Evolutionary conservation across 805 yeast species (phyloP).

Genomic region (Jamesozyma hellenica): DNA sequence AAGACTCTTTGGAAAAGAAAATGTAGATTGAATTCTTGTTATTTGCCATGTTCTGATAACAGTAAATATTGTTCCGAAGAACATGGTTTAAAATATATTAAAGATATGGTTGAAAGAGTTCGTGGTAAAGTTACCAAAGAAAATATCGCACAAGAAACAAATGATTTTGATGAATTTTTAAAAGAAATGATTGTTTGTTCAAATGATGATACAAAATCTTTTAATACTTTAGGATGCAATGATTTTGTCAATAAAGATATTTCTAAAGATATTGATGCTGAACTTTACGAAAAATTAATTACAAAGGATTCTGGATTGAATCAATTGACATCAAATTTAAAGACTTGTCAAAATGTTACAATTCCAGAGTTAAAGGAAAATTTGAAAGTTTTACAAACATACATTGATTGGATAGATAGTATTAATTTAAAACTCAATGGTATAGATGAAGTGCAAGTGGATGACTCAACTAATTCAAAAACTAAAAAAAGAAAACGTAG

Average conservation of each 20-base stretch:
- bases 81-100: constrained; percentile 44
- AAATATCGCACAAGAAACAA: not conserved
- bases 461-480: not conserved
- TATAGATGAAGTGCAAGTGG: not conserved
- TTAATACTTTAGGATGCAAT: constrained; percentile 15
- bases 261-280: constrained; percentile 7
- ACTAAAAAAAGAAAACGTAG: constrained; percentile 10
- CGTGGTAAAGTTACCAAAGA: not conserved
- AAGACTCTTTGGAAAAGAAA: constrained; percentile 62
- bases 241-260: constrained; percentile 15
- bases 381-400: constrained; percentile 11
- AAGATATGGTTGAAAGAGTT: constrained; percentile 3
- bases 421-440: constrained; percentile 14
- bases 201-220: constrained; percentile 5
- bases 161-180: constrained; percentile 5
- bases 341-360: constrained; percentile 9
- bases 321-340: constrained; percentile 9
- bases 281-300: constrained; percentile 12
- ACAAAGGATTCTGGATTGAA: constrained; percentile 12
- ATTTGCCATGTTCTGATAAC: constrained; percentile 20
- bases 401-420: constrained; percentile 27
- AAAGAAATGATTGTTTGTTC: constrained; percentile 9
- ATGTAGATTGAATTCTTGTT: constrained; percentile 55
- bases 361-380: constrained; percentile 9
- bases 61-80: constrained; percentile 69